Conservation (phyloP, 306 rosid species). For the Acmispon strigosus region DNA sequence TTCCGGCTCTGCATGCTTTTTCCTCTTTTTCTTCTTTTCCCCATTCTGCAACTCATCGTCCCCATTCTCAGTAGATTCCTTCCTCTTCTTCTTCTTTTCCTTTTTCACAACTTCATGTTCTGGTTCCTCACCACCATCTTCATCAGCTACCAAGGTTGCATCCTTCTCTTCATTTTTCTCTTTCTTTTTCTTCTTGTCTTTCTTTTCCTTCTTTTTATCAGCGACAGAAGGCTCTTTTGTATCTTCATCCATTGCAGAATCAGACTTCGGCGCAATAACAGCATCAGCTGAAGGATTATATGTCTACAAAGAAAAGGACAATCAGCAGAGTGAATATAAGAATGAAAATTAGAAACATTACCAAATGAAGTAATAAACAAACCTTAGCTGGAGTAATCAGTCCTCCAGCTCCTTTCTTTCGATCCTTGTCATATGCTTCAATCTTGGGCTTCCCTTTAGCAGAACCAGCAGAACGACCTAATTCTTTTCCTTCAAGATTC, state of each 20-base stretch:
- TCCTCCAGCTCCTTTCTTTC: conserved; percentile 79
- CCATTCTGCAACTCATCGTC: conserved; percentile 35
- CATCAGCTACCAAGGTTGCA: conserved; percentile 11
- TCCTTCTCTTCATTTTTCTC: conserved; percentile 19
- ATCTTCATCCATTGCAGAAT: conserved; percentile 35
- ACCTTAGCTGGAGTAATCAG: conserved; percentile 86
- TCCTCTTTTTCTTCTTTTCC: conserved; percentile 41
- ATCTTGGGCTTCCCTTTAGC: conserved; percentile 90
- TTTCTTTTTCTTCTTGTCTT: conserved; percentile 38
- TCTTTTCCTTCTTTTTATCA: conserved; percentile 36
- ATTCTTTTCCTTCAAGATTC: conserved; percentile 79
- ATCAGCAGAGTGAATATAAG: not conserved
- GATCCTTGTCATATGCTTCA: conserved; percentile 83
- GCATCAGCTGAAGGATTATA: conserved; percentile 88
- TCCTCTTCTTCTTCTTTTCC: conserved; percentile 38
- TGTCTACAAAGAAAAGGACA: conserved; percentile 41
- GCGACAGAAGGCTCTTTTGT: conserved; percentile 26
- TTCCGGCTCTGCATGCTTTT: conserved; percentile 22
- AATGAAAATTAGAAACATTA: not conserved
- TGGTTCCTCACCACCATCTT: conserved; percentile 13
- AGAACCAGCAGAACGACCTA: conserved; percentile 77
- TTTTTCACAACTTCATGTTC: conserved; percentile 28
- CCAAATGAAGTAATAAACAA: conserved; percentile 1
- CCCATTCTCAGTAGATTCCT: conserved; percentile 11
- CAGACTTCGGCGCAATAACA: conserved; percentile 34